Base-by-base conservation (phyloP, 768 basidiomycete genomes). In the Leccinum obscurum region DNA sequence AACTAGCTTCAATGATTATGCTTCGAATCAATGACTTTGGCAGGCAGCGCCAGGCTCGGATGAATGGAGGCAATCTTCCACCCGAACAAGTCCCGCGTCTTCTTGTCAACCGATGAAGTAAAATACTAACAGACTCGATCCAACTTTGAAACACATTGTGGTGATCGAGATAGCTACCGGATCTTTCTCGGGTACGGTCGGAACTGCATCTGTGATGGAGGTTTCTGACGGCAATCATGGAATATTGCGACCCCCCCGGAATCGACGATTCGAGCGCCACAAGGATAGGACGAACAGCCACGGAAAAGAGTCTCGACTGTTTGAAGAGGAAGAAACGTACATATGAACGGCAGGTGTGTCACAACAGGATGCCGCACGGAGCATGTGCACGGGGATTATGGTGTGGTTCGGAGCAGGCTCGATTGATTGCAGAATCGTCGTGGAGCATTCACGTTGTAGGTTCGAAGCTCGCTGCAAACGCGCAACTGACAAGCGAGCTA, bases 361-460 rank as follows among this genome's bases (percentile, higher is more conserved):
- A 24, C 52, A 41, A 11, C 26, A 56, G 32, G 44, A 41, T 20
- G 53, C 66, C n/a, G 8, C 65, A 68, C 55, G 63, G 55, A 65
- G 44, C 63, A 57, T 65, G 63, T 52, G 54, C 49, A 64, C 56
- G 52, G 63, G 56, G 32, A 60, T 60, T 59, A 30, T 50, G 54
- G 22, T 6, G 34, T 49, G 46, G 30, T 46, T 59, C 57, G 52
- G 58, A 62, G 59, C 65, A 54, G 14, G 55, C 52, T 51, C 54
- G n/a, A 61, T 48, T 54, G 26, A 41, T 54, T 58, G 49, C 35
- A 57, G 44, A 52, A 32, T 13, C 22, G 57, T 55, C 63, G 63
- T 70, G 61, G 64, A 68, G 69, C 55, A 56, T 59, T 62, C 68
- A 64, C 69, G 57, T 69, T 62, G 57, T 62, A 60, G 37, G 34